Evolutionary conservation across 2,329 filamentous ascomycete species (phyloP).

Genomic region (Pyricularia sp.): DNA sequence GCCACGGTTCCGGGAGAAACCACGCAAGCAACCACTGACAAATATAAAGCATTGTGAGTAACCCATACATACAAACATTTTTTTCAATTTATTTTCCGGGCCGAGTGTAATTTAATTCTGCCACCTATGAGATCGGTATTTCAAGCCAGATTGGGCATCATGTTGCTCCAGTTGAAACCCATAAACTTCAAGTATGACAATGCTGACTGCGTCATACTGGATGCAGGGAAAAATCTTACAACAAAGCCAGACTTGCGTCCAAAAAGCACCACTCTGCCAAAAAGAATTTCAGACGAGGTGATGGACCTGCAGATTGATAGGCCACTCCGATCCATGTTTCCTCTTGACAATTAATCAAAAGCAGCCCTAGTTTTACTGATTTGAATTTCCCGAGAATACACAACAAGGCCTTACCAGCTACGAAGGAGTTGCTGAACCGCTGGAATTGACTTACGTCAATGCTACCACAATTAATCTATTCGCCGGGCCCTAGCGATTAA

Average conservation of each 20-base stretch:
- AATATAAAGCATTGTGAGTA: slow-evolving; percentile 33
- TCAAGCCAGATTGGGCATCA: background rate
- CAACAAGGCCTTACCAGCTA: no score
- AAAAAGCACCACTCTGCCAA: slow-evolving; percentile 38
- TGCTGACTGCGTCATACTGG: slow-evolving; percentile 7
- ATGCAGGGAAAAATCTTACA: slow-evolving; percentile 32
- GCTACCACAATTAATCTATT: background rate
- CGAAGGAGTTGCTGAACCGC: no score
- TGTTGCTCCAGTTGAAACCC: background rate
- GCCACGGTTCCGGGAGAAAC: slow-evolving; percentile 33
- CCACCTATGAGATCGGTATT: background rate
- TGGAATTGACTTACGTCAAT: background rate
- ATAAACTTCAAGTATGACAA: background rate
- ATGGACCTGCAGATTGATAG: slow-evolving; percentile 1
- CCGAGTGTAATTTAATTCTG: background rate
- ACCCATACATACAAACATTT: background rate
- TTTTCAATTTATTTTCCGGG: background rate
- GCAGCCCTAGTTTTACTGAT: background rate
- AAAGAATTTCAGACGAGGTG: slow-evolving; percentile 31
- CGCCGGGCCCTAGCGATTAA: background rate
- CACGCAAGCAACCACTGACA: slow-evolving; percentile 31
- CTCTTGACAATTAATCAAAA: background rate
- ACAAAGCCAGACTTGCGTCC: slow-evolving; percentile 27
- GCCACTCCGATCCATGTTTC: background rate
- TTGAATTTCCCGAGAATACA: background rate